Evolutionary conservation across 805 yeast species (phyloP).

Genomic region (Blastobotrys parvus): DNA sequence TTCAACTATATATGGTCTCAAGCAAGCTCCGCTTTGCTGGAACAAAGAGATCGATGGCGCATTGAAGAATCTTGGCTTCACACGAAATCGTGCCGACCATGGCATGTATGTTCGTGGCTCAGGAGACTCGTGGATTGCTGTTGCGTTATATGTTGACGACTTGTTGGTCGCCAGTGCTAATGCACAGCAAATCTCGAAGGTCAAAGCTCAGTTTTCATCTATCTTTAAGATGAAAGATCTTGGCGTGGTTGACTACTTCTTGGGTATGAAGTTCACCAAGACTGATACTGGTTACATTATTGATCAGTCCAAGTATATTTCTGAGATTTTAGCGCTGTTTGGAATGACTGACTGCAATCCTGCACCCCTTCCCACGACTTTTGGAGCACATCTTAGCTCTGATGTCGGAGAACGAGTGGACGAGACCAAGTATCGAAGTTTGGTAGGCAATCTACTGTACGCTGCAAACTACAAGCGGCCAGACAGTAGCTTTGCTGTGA

Average conservation of each 20-base stretch:
- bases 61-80: neutral
- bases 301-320: neutral
- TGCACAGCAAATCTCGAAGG: neutral
- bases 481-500: neutral
- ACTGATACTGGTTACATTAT: neutral
- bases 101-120: no score
- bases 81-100: neutral
- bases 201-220: neutral
- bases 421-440: no score
- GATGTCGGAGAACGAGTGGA: no score
- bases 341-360: neutral
- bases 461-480: neutral
- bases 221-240: no score
- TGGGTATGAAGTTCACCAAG: neutral
- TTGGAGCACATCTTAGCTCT: neutral
- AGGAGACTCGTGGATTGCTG: no score
- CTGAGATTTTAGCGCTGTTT: no score
- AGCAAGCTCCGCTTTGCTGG: no score
- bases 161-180: no score
- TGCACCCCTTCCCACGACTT: neutral
- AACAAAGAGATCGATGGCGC: neutral
- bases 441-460: neutral
- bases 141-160: neutral
- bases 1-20: constrained; percentile 1
- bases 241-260: neutral